Conservation (phyloP, 2,329 filamentous ascomycete species). For the Lomentospora prolificans region DNA sequence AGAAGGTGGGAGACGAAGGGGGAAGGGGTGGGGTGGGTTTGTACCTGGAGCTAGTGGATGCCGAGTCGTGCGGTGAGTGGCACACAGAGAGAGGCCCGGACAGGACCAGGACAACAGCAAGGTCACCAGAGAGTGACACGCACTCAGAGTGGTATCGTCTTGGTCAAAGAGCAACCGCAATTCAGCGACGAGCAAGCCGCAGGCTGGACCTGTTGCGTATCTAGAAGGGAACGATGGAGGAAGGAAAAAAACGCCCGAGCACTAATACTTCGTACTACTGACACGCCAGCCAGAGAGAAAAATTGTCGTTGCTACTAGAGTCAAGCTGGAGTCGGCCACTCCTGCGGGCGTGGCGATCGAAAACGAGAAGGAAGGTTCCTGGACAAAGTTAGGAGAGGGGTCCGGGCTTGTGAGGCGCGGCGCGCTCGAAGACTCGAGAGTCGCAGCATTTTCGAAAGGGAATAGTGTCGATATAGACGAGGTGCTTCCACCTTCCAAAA, state of each 20-base stretch:
- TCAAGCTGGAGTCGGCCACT: no score
- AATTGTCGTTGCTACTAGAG: background rate
- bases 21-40: background rate
- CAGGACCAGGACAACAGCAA: background rate
- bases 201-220: background rate
- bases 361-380: background rate
- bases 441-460: conserved; percentile 4
- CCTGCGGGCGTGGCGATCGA: background rate
- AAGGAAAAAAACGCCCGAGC: background rate
- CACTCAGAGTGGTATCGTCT: background rate
- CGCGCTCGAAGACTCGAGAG: background rate
- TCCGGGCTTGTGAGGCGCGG: background rate
- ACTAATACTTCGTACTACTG: background rate
- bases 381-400: background rate
- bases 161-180: conserved; percentile 1
- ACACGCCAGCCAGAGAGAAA: background rate
- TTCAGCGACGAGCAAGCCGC: background rate
- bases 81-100: background rate
- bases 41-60: conserved; percentile 9
- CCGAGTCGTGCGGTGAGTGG: conserved; percentile 2
- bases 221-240: background rate
- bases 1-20: background rate
- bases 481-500: background rate
- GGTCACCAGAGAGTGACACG: background rate
- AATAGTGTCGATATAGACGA: background rate